Conservation (phyloP, 2,329 filamentous ascomycete species). For the Aureobasidium sp. region DNA sequence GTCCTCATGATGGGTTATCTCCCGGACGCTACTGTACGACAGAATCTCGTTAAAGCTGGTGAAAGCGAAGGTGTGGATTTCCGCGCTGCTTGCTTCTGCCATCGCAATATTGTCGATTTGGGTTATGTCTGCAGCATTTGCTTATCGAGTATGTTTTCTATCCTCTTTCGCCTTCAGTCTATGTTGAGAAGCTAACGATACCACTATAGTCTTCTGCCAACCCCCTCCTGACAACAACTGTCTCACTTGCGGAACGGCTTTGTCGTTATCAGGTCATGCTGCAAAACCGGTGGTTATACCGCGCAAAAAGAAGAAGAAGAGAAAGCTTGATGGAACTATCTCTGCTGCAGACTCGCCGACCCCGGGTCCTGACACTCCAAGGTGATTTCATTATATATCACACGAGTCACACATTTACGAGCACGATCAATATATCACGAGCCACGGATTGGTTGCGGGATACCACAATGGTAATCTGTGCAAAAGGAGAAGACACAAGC, state of each 20-base stretch:
- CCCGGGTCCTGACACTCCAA: conserved; percentile 7
- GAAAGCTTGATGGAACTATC: conserved; percentile 25
- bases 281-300: conserved; percentile 80
- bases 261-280: conserved; percentile 81
- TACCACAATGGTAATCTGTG: neutral
- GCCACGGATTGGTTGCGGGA: too few relatives aligned
- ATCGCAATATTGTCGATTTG: conserved; percentile 88
- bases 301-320: conserved; percentile 78
- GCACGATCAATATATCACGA: neutral
- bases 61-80: conserved; percentile 89
- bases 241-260: conserved; percentile 82
- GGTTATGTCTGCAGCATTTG: conserved; percentile 98
- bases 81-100: conserved; percentile 98
- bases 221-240: conserved; percentile 72
- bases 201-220: conserved; percentile 75
- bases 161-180: too few relatives aligned
- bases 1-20: conserved; percentile 96
- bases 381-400: neutral
- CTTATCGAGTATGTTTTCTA: conserved; percentile 71
- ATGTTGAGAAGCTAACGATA: neutral
- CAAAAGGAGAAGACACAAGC: neutral
- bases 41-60: conserved; percentile 79
- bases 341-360: conserved; percentile 17
- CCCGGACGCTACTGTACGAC: conserved; percentile 72
- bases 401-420: neutral